Conservation (phyloP, 2,329 filamentous ascomycete genomes). For the Colletotrichum tofieldiae region DNA sequence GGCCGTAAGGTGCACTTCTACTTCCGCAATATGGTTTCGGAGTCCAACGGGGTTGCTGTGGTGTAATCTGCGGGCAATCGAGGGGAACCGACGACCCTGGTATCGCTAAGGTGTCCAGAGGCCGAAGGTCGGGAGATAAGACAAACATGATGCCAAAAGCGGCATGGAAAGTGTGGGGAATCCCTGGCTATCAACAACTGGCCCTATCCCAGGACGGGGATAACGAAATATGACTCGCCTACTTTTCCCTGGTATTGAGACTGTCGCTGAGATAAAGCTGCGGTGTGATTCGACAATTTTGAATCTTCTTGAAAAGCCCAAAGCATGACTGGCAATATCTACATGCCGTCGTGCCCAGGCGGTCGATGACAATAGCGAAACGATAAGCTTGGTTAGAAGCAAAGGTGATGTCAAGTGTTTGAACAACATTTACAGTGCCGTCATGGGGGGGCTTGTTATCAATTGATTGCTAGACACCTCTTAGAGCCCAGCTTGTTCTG, state of each 20-base stretch:
- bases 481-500: background rate
- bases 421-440: background rate
- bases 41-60: background rate
- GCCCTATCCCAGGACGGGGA: background rate
- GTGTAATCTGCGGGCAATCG: background rate
- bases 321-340: background rate
- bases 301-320: background rate
- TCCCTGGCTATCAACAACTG: background rate
- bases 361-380: background rate
- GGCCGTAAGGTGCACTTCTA: background rate
- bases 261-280: background rate
- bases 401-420: background rate
- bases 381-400: background rate
- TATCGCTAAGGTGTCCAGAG: background rate
- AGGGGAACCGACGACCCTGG: background rate
- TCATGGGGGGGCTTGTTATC: background rate
- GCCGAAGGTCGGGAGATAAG: background rate
- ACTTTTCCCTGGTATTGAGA: background rate
- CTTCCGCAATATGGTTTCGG: background rate
- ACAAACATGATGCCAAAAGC: no score
- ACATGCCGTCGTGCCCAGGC: background rate
- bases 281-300: background rate
- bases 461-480: background rate
- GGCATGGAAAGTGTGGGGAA: slow-evolving; percentile 6
- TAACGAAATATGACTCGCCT: background rate